Evolutionary conservation across 805 yeast species (phyloP).

Genomic region (Nakazawaea wyomingensis): DNA sequence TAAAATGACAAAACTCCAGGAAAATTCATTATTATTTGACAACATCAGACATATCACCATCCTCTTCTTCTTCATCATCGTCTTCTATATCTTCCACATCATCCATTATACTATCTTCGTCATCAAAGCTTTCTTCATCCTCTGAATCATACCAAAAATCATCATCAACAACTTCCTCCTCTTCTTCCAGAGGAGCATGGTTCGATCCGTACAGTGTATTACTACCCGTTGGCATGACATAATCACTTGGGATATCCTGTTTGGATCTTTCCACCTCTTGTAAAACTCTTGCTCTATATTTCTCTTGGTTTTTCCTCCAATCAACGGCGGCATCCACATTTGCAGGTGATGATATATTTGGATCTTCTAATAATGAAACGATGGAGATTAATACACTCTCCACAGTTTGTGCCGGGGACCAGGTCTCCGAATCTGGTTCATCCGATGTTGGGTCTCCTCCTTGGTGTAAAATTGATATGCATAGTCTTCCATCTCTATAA

Average conservation of each 20-base stretch:
- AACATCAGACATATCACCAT: slow-evolving; percentile 13
- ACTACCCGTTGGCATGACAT: slow-evolving; percentile 63
- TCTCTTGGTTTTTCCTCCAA: slow-evolving; percentile 76
- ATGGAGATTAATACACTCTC: slow-evolving; percentile 88
- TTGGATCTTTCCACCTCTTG: slow-evolving; percentile 82
- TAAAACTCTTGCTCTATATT: slow-evolving; percentile 67
- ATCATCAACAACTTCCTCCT: slow-evolving; percentile 23
- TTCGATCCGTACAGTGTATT: slow-evolving; percentile 49
- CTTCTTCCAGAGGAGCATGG: slow-evolving; percentile 14
- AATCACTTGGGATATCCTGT: slow-evolving; percentile 82
- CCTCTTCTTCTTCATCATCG: slow-evolving; percentile 22
- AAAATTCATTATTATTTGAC: neutral
- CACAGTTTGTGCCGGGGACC: slow-evolving; percentile 92
- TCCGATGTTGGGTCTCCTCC: slow-evolving; percentile 88
- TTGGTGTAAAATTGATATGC: slow-evolving; percentile 88
- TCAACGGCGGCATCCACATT: slow-evolving; percentile 94
- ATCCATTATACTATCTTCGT: slow-evolving; percentile 18
- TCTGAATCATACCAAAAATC: slow-evolving; percentile 29
- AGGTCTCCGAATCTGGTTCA: slow-evolving; percentile 89
- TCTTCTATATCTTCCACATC: slow-evolving; percentile 25
- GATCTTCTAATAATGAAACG: slow-evolving; percentile 87
- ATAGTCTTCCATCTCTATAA: slow-evolving; percentile 86
- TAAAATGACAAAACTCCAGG: neutral
- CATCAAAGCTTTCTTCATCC: slow-evolving; percentile 19
- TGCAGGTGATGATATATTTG: slow-evolving; percentile 90